Base-by-base conservation (phyloP, 2,329 filamentous ascomycete genomes). In the Fusarium longipes region DNA sequence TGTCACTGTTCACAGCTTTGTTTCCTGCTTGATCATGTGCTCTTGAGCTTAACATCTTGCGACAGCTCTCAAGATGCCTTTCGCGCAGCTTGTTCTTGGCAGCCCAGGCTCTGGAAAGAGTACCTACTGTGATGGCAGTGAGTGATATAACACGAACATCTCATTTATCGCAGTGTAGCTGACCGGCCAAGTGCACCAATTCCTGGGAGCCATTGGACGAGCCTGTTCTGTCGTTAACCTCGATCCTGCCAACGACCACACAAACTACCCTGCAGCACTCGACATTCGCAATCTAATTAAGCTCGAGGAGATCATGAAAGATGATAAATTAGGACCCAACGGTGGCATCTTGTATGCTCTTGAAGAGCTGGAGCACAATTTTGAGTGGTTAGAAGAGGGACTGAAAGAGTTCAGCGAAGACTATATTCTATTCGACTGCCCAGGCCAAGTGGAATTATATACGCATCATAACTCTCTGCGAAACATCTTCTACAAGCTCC, bases 151-250 rank as follows among this genome's bases (percentile, higher is more conserved):
- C n/a, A 1, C 10, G 10, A n/a, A 44, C 5, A 6, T 11, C 2
- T 2, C 14, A 5, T 15, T 6, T 12, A 20, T 15, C 4, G 3
- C 57, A 70, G 25, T 29, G 14, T 27, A 22, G n/a, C 61, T 56
- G 44, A 51, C 39, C 32, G 6, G 27, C 36, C 14, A 57, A 90
- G 88, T 99, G 92, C 93, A 97, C 76, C 96, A 99, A 81, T 99
- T 99, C 82, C 91, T 98, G 85, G 91, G 91, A 69, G 95, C 96
- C 67, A 97, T 99, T 77, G 93, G 94, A 63, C 91, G 96, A 57
- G 94, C 96, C 79, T 97, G 93, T 82, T 96, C 93, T 17, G 89
- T 98, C 35, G 93, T 97, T 60, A 99, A 99, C 77, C 90, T 99
- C 69, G 96, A 99, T 80, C 96, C 96, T 25, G 96, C 96, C 54